Conservation (phyloP, 768 basidiomycete genomes). For the Lentinula raphanica region DNA sequence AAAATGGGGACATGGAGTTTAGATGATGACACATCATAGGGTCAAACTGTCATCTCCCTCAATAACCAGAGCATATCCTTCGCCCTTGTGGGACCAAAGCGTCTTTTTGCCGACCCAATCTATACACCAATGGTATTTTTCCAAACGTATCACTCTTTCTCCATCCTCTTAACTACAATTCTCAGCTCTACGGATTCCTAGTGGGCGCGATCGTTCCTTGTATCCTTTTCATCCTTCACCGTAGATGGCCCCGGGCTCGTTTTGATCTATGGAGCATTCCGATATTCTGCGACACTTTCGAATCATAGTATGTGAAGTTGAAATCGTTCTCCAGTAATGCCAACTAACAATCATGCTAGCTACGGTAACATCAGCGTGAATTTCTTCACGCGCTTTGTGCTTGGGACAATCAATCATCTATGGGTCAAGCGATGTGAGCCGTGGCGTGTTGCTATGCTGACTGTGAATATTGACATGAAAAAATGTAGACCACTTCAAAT, state of each 20-base stretch:
- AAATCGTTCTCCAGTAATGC: not conserved
- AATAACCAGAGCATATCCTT: constrained; percentile 22
- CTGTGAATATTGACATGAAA: not conserved
- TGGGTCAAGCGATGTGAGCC: constrained; percentile 19
- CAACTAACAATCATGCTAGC: not conserved
- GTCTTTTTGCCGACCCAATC: constrained; percentile 17
- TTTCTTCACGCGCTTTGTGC: constrained; percentile 17
- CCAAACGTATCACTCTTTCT: not conserved
- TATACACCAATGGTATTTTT: constrained; percentile 16
- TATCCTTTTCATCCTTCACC: constrained; percentile 18
- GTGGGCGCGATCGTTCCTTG: constrained; percentile 16
- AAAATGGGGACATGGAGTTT: too few relatives aligned
- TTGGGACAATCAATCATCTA: constrained; percentile 19
- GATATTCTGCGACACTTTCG: constrained; percentile 18
- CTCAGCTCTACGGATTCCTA: constrained; percentile 19
- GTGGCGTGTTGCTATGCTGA: too few relatives aligned
- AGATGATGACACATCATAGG: constrained; percentile 10
- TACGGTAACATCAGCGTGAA: constrained; percentile 19
- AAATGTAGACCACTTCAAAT: constrained; percentile 10
- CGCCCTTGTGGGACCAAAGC: constrained; percentile 19
- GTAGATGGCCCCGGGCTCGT: constrained; percentile 14
- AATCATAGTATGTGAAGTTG: constrained; percentile 9
- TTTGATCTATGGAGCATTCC: constrained; percentile 19
- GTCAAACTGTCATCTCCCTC: constrained; percentile 20
- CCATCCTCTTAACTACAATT: not conserved